These are phyloP conservation scores for Acacia acuminata DNA, from an alignment of 306 rosid species.

Conservation along the genomic window DNA sequence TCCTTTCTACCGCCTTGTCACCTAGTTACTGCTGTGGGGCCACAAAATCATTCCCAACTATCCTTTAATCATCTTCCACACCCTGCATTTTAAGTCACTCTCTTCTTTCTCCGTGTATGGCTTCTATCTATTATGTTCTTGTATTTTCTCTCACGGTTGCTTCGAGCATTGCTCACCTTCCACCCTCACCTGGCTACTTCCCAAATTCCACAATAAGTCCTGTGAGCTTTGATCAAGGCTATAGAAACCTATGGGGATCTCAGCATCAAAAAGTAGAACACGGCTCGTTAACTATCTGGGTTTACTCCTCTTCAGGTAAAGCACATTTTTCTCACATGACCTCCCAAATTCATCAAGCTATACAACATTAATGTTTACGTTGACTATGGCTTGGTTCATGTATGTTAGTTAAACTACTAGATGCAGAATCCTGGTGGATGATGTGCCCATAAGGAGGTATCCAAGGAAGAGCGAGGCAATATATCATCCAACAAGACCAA, in stretches of 20 bases:
- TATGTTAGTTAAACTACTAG: not conserved
- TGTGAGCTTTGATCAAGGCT: slow-evolving; percentile 58
- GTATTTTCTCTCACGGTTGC: slow-evolving; percentile 35
- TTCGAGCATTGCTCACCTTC: slow-evolving; percentile 48
- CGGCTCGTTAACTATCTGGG: slow-evolving; percentile 65
- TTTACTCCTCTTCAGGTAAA: slow-evolving; percentile 68
- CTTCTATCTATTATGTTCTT: slow-evolving; percentile 42
- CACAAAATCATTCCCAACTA: slow-evolving; percentile 36
- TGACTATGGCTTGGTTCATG: not conserved
- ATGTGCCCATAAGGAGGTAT: slow-evolving; percentile 82
- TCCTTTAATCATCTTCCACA: slow-evolving; percentile 27
- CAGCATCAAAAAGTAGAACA: slow-evolving; percentile 72
- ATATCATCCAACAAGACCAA: slow-evolving; percentile 63
- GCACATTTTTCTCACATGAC: slow-evolving; percentile 5
- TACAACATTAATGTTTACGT: not conserved
- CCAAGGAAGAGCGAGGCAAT: slow-evolving; percentile 71
- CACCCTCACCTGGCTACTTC: slow-evolving; percentile 84
- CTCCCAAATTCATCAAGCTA: not conserved
- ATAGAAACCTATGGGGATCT: slow-evolving; percentile 79
- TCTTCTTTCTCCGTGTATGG: slow-evolving; percentile 33
- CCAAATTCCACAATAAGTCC: slow-evolving; percentile 62
- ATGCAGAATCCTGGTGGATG: slow-evolving; percentile 80
- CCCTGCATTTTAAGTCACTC: slow-evolving; percentile 40
- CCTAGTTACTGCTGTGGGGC: slow-evolving; percentile 26
- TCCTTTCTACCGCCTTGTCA: not conserved